Evolutionary conservation across 129 eudicot genomes (phyloP).

Genomic region (Apium graveolens): DNA sequence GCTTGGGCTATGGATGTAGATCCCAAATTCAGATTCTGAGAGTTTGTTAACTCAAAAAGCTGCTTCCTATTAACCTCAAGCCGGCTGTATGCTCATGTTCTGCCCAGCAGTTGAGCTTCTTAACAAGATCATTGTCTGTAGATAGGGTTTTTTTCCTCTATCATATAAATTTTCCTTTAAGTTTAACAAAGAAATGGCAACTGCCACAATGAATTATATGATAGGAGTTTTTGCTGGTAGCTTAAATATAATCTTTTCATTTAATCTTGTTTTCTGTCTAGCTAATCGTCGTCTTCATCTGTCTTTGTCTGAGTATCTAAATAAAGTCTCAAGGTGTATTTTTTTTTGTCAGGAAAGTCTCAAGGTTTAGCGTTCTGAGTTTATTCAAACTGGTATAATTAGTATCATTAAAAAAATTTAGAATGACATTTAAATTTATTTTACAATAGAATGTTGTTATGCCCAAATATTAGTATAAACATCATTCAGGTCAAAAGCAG

Average conservation of each 20-base stretch:
- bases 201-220: neutral
- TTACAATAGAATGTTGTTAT: too few relatives aligned
- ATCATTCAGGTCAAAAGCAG: too few relatives aligned
- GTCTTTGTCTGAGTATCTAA: neutral
- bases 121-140: neutral
- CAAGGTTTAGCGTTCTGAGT: neutral
- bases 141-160: neutral
- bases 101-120: neutral
- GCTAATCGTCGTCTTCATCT: neutral
- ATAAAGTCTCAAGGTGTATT: too few relatives aligned
- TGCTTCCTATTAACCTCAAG: neutral
- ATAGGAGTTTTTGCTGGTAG: neutral
- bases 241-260: neutral
- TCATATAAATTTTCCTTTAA: neutral
- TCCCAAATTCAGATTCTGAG: constrained; percentile 81
- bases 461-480: too few relatives aligned
- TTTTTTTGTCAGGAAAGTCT: too few relatives aligned
- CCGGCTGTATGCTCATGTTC: neutral
- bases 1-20: constrained; percentile 95
- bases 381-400: too few relatives aligned
- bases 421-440: too few relatives aligned
- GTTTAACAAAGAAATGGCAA: neutral
- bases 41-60: constrained; percentile 14
- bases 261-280: neutral
- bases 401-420: too few relatives aligned